Base-by-base conservation (phyloP, 768 basidiomycete species). In the Tulasnella sp. region DNA sequence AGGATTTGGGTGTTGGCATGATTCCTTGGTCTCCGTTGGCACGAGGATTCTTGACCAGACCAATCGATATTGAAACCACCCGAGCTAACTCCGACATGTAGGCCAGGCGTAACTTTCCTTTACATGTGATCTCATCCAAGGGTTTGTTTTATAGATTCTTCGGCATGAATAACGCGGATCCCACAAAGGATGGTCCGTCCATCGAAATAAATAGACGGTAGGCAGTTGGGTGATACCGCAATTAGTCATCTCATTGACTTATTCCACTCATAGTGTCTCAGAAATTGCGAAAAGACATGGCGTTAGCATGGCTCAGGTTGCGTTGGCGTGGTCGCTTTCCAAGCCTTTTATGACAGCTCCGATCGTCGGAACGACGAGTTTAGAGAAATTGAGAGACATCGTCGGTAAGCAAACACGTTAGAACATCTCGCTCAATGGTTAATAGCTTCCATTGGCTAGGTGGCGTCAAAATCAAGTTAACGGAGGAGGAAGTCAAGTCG, bases 321-420 rank as follows among this genome's bases (percentile, higher is more conserved):
- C 84, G 3, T 40, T 85, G 9, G 85, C 85, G 18, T 79, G 78
- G 78, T 74, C 46, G 14, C 78, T 79, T 16, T 79, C 78, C 21
- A 79, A 79, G 31, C 16, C 68, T 5, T 71, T 72, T 24, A 58
- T 79, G 40, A 79, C 78, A 19, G 78, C 78, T 16, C 78, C 78
- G 62, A 79, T 73, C 24, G 71, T 79, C 19, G 78, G 78, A 12
- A 79, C 78, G 16, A 79, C 78, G 27, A 79, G 78, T 42, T 24
- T 79, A 10, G 71, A 79, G 8, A 79, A 79, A 46, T 44, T 79
- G 39, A 83, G 86, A 34, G 90, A 91, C 76, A 82, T 90, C 24
- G 85, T 91, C 73, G 88, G 88, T 88, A 83, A 77, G 84, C 38
- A 62, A 27, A 71, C 5, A 10, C 48, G 1, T 16, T 7, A 6